Conservation (phyloP, 129 eudicot genomes). For the Pulicaria dysenterica region DNA sequence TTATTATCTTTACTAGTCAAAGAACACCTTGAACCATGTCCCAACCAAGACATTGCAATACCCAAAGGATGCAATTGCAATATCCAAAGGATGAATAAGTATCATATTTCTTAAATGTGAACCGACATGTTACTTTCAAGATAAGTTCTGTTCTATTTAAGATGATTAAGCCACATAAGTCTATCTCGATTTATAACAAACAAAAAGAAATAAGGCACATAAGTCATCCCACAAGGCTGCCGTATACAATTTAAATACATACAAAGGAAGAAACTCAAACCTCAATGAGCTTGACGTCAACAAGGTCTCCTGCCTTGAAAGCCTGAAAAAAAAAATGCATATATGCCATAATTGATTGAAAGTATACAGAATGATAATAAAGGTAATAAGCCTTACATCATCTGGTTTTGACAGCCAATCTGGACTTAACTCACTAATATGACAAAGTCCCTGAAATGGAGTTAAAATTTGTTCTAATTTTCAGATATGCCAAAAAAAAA, state of each 20-base stretch:
- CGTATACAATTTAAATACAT: not conserved
- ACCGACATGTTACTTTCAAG: too few species aligned
- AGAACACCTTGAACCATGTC: not conserved
- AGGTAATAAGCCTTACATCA: slow-evolving; percentile 59
- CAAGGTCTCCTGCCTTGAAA: slow-evolving; percentile 84
- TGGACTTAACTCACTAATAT: slow-evolving; percentile 90
- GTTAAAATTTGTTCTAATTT: not conserved
- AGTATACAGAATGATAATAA: not conserved
- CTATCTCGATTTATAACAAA: not conserved
- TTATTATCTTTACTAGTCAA: not conserved
- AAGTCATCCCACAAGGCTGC: not conserved
- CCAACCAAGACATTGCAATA: not conserved
- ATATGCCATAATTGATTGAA: slow-evolving; percentile 2
- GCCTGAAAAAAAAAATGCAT: slow-evolving; percentile 53
- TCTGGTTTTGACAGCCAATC: slow-evolving; percentile 87
- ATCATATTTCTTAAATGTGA: too few species aligned
- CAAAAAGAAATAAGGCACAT: not conserved
- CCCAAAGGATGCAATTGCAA: not conserved
- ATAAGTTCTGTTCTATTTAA: not conserved
- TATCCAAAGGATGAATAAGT: too few species aligned
- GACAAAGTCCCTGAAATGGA: slow-evolving; percentile 88
- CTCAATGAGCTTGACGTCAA: slow-evolving; percentile 99
- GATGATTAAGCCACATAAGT: not conserved
- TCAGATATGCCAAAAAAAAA: not conserved
- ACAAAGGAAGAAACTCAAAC: slow-evolving; percentile 38